These are phyloP conservation scores for Marchantia paleacea DNA, from an alignment of 225 moss, liverwort and hornwort genomes.

Conservation along the genomic window DNA sequence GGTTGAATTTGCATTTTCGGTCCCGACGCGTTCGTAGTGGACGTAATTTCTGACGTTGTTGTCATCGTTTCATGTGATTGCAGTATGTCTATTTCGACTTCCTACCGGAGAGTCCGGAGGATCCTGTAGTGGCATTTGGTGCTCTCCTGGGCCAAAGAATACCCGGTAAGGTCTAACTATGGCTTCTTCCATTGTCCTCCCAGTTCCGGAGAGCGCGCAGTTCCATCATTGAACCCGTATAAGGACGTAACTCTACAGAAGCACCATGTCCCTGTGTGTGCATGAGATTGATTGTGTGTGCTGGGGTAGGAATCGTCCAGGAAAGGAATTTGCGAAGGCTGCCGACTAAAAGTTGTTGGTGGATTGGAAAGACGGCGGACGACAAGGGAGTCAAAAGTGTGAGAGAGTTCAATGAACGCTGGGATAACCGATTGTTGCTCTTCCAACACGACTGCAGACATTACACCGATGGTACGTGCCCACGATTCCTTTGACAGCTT, in stretches of 20 bases:
- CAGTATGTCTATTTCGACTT: slow-evolving; percentile 41
- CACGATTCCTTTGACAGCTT: neutral
- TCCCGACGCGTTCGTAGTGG: too few relatives aligned
- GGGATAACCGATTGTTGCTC: slow-evolving; percentile 31
- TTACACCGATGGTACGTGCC: slow-evolving; percentile 32
- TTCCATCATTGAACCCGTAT: too few relatives aligned
- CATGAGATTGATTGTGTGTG: too few relatives aligned
- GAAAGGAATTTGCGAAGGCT: slow-evolving; percentile 29
- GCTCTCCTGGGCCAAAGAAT: slow-evolving; percentile 30
- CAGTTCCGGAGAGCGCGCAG: too few relatives aligned
- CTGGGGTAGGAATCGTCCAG: slow-evolving; percentile 24
- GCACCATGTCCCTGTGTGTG: too few relatives aligned
- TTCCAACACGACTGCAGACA: slow-evolving; percentile 41
- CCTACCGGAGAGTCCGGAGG: slow-evolving; percentile 32
- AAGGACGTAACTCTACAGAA: too few relatives aligned
- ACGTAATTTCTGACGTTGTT: neutral
- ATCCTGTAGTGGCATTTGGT: slow-evolving; percentile 26
- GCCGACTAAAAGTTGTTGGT: slow-evolving; percentile 35
- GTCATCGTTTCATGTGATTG: neutral
- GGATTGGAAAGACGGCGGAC: slow-evolving; percentile 29
- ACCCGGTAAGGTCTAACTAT: slow-evolving; percentile 10
- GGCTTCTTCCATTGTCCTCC: neutral
- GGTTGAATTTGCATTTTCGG: too few relatives aligned
- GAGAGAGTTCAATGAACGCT: slow-evolving; percentile 27
- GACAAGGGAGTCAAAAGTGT: slow-evolving; percentile 29